These are phyloP conservation scores for Lachnellula cervina DNA, from an alignment of 2,329 filamentous ascomycete genomes.

Conservation along the genomic window DNA sequence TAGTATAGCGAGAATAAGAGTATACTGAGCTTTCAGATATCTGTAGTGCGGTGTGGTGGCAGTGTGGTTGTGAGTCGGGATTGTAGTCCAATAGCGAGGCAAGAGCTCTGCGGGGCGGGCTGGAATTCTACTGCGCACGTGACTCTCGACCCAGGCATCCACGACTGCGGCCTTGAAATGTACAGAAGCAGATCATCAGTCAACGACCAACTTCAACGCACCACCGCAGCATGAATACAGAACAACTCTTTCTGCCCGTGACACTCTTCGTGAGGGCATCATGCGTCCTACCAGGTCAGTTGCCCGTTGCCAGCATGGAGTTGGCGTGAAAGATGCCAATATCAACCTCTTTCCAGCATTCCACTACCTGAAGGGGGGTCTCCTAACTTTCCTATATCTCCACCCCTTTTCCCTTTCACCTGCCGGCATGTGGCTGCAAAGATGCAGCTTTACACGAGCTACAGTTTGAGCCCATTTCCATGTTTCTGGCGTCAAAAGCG, in stretches of 20 bases:
- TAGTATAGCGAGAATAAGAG: too few species aligned
- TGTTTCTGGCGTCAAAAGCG: not conserved
- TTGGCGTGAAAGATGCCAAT: conserved; percentile 20
- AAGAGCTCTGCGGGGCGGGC: too few species aligned
- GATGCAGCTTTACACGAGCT: not conserved
- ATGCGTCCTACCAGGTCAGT: conserved; percentile 12
- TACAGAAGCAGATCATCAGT: too few species aligned
- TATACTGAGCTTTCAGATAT: too few species aligned
- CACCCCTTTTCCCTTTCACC: conserved; percentile 5
- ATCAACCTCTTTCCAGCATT: conserved; percentile 8
- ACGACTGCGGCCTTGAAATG: too few species aligned
- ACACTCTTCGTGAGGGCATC: conserved; percentile 2
- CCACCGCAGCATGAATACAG: conserved; percentile 14
- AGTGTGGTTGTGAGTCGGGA: too few species aligned
- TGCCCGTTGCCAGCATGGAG: conserved; percentile 11
- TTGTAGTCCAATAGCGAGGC: too few species aligned
- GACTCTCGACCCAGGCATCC: too few species aligned
- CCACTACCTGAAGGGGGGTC: not conserved
- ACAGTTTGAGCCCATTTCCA: conserved; percentile 5
- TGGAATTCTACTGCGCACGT: too few species aligned
- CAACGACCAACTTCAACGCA: conserved; percentile 5
- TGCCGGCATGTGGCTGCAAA: conserved; percentile 1
- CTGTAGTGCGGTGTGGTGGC: too few species aligned
- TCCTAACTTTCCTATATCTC: conserved; percentile 11
- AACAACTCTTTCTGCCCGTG: conserved; percentile 17